Percentiles rank a stretch among this genome's conserved stretches.
Evolutionary conservation across 2,329 filamentous ascomycete species (phyloP).

Genomic region (Aspergillus tubingensis): DNA sequence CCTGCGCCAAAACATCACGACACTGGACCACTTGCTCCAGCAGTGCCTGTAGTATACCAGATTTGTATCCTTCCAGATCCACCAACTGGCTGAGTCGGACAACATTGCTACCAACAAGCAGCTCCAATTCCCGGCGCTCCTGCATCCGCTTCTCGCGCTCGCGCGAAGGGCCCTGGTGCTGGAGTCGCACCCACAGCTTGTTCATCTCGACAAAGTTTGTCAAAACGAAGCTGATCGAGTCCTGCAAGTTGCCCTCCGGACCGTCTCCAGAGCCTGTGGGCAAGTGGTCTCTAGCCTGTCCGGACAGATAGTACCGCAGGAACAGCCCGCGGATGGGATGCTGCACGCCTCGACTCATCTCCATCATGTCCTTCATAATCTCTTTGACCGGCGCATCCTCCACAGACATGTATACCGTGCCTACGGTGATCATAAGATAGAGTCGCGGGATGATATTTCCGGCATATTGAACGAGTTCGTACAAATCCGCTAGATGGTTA

Average conservation of each 20-base stretch:
- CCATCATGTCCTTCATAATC: conserved; percentile 99
- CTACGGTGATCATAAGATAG: conserved; percentile 99
- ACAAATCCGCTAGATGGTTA: conserved; percentile 96
- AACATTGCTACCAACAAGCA: conserved; percentile 94
- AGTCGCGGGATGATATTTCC: conserved; percentile 95
- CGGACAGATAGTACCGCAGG: conserved; percentile 91
- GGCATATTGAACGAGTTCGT: conserved; percentile 96
- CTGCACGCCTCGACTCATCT: conserved; percentile 97
- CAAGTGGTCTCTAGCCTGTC: conserved; percentile 87
- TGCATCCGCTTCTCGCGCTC: conserved; percentile 92
- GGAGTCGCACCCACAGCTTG: conserved; percentile 96
- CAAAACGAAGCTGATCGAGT: conserved; percentile 96
- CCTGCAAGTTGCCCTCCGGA: conserved; percentile 91
- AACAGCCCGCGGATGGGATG: conserved; percentile 95
- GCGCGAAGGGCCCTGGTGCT: conserved; percentile 95
- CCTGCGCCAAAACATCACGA: conserved; percentile 92
- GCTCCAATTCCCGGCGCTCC: conserved; percentile 90
- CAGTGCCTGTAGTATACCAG: conserved; percentile 80
- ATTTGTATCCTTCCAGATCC: conserved; percentile 91
- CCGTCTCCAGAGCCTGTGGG: conserved; percentile 82
- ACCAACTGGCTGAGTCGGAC: conserved; percentile 94
- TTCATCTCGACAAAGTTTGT: conserved; percentile 99
- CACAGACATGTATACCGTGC: conserved; percentile 98
- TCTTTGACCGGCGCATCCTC: conserved; percentile 98
- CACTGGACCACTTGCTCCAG: conserved; percentile 98